Evolutionary conservation across 2,329 filamentous ascomycete genomes (phyloP), one percentile per base, ranked within the genome.

Genomic region (Botrytis fragariae): DNA sequence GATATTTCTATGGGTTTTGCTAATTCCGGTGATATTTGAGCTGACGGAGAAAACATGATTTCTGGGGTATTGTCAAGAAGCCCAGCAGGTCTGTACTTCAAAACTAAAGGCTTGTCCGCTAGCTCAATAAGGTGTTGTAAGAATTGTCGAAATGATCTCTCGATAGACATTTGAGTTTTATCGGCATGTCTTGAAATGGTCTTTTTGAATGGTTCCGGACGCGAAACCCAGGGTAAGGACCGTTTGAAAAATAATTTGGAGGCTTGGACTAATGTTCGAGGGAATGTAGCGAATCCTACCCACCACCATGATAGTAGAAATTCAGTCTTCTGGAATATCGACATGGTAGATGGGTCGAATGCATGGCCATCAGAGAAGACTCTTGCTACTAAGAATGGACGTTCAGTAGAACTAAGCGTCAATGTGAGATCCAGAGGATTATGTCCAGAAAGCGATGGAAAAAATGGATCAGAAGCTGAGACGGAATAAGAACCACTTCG

Each of bases 261-360:
- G 1, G 90, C 91, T 81, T 93, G 86, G 72, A 85, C 86, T 32
- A 90, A 79, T 64, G 92, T 92, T 39, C 91, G 85, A 2, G 90
- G 90, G 75, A 91, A 89, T 0, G 90, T 92, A 37, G 87, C 83
- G 42, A 93, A 85, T 2, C 89, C 90, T 16, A 92, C 87, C 90
- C 90, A 92, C 84, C 87, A 90, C 90, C 91, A 93, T 2, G 80
- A 78, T 3, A 80, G 73, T 5, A 91, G 75, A 74, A 92, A 90
- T 5, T 61, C 76, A 0, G 83, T 32, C 72, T 84, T 88, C 9
- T 85, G 81, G 54, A 81, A 72, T 0, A 80, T n/a, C 0, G 80
- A 83, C 80, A 91, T 83, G 0, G 78, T 77, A 0, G 77, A 78
- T 0, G 89, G 86, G 65, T 92, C 85, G 9, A 89, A 75, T 2